A percentile compares a stretch with the other conserved stretches of the same genome.
phyloP scores from a whole-genome alignment of 441 rosid genomes.

The Omphalea diandra region DNA sequence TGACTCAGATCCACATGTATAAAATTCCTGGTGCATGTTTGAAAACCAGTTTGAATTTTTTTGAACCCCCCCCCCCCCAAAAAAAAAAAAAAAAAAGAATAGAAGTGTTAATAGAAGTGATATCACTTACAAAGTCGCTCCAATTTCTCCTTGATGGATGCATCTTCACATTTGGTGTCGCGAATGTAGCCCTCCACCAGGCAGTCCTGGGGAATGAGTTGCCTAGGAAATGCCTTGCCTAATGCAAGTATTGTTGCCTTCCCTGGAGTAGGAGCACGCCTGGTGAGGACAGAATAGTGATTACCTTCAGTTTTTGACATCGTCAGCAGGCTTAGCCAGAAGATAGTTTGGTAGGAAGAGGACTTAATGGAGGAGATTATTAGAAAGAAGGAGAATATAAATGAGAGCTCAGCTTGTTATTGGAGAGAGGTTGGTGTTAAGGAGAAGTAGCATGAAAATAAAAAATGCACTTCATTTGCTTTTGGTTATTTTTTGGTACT shows the following conservation, averaged over 20 bases:
- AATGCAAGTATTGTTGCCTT: conserved; percentile 83
- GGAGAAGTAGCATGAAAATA: conserved; percentile 47
- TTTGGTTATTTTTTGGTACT: conserved; percentile 53
- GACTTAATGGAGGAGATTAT: conserved; percentile 18
- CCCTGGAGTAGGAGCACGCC: conserved; percentile 56
- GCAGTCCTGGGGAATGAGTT: conserved; percentile 78
- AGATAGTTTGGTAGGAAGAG: conserved; percentile 16
- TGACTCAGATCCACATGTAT: not conserved
- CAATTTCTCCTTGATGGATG: conserved; percentile 68
- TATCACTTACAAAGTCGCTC: conserved; percentile 74
- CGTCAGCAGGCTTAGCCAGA: conserved; percentile 20
- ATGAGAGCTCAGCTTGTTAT: conserved; percentile 34
- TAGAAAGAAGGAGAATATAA: conserved; percentile 37
- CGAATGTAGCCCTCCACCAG: conserved; percentile 83
- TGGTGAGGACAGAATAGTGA: conserved; percentile 23
- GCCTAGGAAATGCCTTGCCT: conserved; percentile 89
- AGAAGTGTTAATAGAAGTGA: not conserved
- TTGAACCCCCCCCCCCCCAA: no score
- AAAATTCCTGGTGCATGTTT: no score
- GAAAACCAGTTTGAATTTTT: not conserved
- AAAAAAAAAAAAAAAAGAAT: not conserved
- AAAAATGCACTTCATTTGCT: conserved; percentile 28
- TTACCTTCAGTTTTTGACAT: conserved; percentile 44
- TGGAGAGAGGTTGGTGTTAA: conserved; percentile 60
- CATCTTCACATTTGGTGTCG: conserved; percentile 78